Evolutionary conservation across 2,329 filamentous ascomycete genomes (phyloP), one percentile per base, ranked within the genome.

Genomic region (Aureobasidium lini): DNA sequence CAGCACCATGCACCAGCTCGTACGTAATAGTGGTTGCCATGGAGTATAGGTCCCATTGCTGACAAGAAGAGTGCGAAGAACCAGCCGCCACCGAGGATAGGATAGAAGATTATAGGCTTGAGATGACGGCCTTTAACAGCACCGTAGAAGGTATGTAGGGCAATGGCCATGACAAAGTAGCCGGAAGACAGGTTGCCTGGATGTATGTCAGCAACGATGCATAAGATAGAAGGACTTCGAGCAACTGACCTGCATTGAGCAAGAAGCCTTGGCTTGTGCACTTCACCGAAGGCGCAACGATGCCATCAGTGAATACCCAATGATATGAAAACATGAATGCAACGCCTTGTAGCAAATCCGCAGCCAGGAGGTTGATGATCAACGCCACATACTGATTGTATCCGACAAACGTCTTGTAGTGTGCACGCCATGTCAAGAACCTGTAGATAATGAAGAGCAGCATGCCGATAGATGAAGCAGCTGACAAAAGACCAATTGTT

Each of bases 221-320:
- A 15, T 23, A 40, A 13, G 6, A 16, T 15, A n/a, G 29, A 23
- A 7, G 5, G 13, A 29, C 23, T 31, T 8, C 10, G 57, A 89
- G 67, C 66, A 88, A 85, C 54, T 18, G 8, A 32, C 86, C 87
- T 0, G 81, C 82, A 4, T 84, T 86, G 2, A 89, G 75, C 49
- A 89, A 83, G 75, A 85, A 84, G n/a, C 85, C 86, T 69, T 90
- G 86, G 0, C 79, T 79, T 65, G 80, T 81, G 71, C 86, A 89
- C 6, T 80, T 75, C 1, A 75, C 64, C 0, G 78, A 79, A 2
- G 77, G 77, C 1, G 84, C 81, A 1, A 78, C 66, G 15, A 89
- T 79, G 0, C 73, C 76, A 67, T 86, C 76, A 13, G 74, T 68
- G 1, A 71, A 69, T 5, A 87, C 73, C 80, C 85, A 86, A 37